These are phyloP conservation scores for Paracoccidioides brasiliensis DNA, from an alignment of 2,329 filamentous ascomycete genomes.

Conservation along the genomic window DNA sequence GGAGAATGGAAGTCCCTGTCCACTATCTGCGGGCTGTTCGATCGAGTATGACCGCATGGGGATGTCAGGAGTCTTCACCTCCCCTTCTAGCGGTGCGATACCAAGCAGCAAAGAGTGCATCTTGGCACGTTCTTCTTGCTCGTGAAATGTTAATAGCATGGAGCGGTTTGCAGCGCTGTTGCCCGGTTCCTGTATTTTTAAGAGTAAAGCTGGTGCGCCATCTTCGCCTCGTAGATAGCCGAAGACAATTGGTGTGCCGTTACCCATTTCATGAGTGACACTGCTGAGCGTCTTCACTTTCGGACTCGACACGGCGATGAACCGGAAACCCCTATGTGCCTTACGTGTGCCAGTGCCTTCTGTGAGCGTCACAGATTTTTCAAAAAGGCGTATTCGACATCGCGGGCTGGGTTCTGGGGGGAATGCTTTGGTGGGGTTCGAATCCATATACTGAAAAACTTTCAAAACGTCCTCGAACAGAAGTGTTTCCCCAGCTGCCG, in stretches of 20 bases:
- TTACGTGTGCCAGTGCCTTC: slow-evolving; percentile 60
- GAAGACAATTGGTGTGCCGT: slow-evolving; percentile 59
- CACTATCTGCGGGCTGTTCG: slow-evolving; percentile 31
- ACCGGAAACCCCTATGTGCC: slow-evolving; percentile 65
- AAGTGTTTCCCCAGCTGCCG: slow-evolving; percentile 54
- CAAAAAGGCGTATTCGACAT: slow-evolving; percentile 65
- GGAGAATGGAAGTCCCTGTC: slow-evolving; percentile 12
- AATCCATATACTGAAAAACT: slow-evolving; percentile 70
- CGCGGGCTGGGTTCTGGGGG: slow-evolving; percentile 58
- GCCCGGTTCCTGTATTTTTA: slow-evolving; percentile 56
- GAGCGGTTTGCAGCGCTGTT: slow-evolving; percentile 42
- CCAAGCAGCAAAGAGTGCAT: slow-evolving; percentile 64
- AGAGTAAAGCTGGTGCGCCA: slow-evolving; percentile 53
- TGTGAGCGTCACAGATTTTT: slow-evolving; percentile 52
- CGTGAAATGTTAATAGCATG: slow-evolving; percentile 65
- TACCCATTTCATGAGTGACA: slow-evolving; percentile 55
- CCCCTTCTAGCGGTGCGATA: slow-evolving; percentile 52
- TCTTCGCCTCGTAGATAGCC: slow-evolving; percentile 62
- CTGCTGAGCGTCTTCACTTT: slow-evolving; percentile 65
- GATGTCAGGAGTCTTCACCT: slow-evolving; percentile 58
- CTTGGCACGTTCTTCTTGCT: slow-evolving; percentile 55
- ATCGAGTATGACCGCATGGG: slow-evolving; percentile 54
- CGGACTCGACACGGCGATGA: slow-evolving; percentile 65
- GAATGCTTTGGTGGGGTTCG: slow-evolving; percentile 57
- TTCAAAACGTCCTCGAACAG: slow-evolving; percentile 57